These are phyloP conservation scores for Pigoraptor vietnamica DNA, from an alignment of 78 protist genomes.

Conservation along the genomic window DNA sequence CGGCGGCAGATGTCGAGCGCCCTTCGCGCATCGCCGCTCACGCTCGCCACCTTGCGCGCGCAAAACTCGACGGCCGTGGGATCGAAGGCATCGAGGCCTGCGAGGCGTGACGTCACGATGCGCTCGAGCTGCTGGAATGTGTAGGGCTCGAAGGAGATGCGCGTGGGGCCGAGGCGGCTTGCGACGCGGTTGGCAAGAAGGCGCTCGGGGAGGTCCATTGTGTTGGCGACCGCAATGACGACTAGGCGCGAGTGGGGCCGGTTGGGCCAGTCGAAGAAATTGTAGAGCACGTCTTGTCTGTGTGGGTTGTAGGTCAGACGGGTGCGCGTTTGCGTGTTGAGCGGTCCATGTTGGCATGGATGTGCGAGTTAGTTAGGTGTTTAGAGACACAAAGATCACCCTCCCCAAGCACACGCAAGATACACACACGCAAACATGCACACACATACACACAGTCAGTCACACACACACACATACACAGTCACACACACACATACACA, in stretches of 20 bases:
- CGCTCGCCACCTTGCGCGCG: slow-evolving; percentile 35
- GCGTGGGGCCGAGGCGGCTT: slow-evolving; percentile 6
- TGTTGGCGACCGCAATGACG: slow-evolving; percentile 42
- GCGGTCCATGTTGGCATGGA: too few relatives aligned
- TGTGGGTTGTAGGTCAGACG: too few relatives aligned
- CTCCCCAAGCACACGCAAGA: too few relatives aligned
- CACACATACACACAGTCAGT: too few relatives aligned
- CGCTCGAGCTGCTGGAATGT: slow-evolving; percentile 12
- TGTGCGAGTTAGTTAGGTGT: too few relatives aligned
- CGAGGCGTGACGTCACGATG: slow-evolving; percentile 8
- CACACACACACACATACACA: too few relatives aligned
- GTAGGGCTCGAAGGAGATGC: slow-evolving; percentile 22
- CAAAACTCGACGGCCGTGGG: slow-evolving; percentile 24
- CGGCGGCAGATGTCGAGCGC: slow-evolving; percentile 39
- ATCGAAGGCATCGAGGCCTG: slow-evolving; percentile 4
- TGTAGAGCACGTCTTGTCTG: slow-evolving; percentile 40
- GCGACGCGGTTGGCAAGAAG: slow-evolving; percentile 7
- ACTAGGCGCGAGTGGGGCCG: not conserved
- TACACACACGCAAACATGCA: too few relatives aligned
- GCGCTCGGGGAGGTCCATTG: slow-evolving; percentile 65
- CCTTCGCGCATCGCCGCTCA: slow-evolving; percentile 42
- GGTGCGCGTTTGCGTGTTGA: too few relatives aligned
- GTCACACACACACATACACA: too few relatives aligned
- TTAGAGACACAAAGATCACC: too few relatives aligned
- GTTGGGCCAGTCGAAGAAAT: slow-evolving; percentile 44